Evolutionary conservation across 2,329 filamentous ascomycete genomes (phyloP), one percentile per base, ranked within the genome.

Genomic region (Colletotrichum trifolii): DNA sequence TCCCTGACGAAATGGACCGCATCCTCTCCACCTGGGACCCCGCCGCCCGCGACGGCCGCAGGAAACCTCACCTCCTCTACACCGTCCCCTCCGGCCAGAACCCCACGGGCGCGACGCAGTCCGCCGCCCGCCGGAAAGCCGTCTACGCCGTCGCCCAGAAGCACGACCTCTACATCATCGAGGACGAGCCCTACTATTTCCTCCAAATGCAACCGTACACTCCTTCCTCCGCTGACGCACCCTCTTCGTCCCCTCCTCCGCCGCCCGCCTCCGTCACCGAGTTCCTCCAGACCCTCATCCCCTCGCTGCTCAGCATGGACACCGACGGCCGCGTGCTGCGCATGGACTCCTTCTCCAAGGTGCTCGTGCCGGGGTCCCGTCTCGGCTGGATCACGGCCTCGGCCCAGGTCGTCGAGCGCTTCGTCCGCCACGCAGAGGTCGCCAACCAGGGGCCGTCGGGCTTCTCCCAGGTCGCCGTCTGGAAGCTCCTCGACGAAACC

Each of bases 161-260:
- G 79, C 93, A 97, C 77, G 92, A 97, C 73, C 73, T 97, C 45
- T 91, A 87, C 79, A 94, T 97, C 73, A 81, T 97, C 70, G 94
- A 97, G 80, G 94, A 97, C 74, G 94, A 97, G 75, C 94, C 94
- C 2, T 97, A 97, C 80, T 97, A 96, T 79, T 97, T 95, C 80
- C 83, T 97, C 40, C 94, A 97, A 78, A 92, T 94, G 91, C 88
- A 92, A 71, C 88, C 90, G 0, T 95, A 94, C 78, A 84, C 25
- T 25, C 25, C 25, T 25, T 25, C 25, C 25, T 25, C 25, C 25
- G 25, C 84, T 2, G 84, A 86, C 12, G 78, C 82, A 38, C 76
- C 83, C 68, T 77, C 82, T 13, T 76, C 17, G 17, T 17, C 84
- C 0, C 77, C 82, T 2, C 78, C 82, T 4, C 85, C 87, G 7